Conservation (phyloP, 164 flowering plant genomes). For the Nelumbo lutea region DNA sequence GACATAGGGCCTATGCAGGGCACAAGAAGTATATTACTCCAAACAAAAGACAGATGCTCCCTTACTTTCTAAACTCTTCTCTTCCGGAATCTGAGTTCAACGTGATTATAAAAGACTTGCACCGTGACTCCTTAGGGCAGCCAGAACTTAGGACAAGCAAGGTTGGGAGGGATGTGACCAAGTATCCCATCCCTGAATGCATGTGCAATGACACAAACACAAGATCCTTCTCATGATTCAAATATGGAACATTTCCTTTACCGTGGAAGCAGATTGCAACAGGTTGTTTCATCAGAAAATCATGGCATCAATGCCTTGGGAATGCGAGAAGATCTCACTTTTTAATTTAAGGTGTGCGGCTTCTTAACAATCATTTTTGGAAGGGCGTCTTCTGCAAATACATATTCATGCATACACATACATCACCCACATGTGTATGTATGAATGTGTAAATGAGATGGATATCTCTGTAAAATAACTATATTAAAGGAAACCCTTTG, state of each 20-base stretch:
- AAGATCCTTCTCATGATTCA: background rate
- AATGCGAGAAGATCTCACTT: background rate
- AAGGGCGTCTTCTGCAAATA: background rate
- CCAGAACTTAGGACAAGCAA: conserved; percentile 76
- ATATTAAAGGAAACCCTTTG: background rate
- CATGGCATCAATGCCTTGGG: background rate
- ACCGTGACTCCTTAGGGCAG: conserved; percentile 80
- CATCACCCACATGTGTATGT: background rate
- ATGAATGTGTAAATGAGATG: background rate
- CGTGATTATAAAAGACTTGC: conserved; percentile 60
- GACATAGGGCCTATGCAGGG: conserved; percentile 91
- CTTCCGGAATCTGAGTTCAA: conserved; percentile 72
- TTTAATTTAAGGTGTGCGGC: background rate
- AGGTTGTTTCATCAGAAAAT: background rate
- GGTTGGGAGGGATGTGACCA: conserved; percentile 81
- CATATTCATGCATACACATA: background rate
- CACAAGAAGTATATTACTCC: conserved; percentile 92
- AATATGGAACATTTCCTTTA: background rate
- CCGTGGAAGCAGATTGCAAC: background rate
- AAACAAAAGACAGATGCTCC: conserved; percentile 91
- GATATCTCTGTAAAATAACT: background rate
- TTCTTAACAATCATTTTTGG: background rate
- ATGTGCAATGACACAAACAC: conserved; percentile 56
- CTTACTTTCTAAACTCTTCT: conserved; percentile 63
- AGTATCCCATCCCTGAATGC: conserved; percentile 88